A percentile compares a stretch with the other conserved stretches of the same genome.
Conservation (phyloP, 2,329 filamentous ascomycete species). For the Cytospora piceicola region DNA sequence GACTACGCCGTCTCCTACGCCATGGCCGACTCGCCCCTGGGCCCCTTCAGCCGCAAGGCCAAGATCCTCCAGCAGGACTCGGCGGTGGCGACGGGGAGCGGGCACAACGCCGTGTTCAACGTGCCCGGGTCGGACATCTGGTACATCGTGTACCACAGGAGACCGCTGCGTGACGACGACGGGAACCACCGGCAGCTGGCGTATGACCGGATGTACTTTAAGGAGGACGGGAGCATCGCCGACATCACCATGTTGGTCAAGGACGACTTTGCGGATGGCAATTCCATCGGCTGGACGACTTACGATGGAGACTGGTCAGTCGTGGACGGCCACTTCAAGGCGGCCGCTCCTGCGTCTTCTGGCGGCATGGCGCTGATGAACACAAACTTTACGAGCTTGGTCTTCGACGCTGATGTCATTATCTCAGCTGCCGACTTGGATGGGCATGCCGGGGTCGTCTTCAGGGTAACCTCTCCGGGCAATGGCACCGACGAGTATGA, state of each 20-base stretch:
- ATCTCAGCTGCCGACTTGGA: constrained; percentile 21
- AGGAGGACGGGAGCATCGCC: constrained; percentile 47
- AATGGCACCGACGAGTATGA: constrained; percentile 33
- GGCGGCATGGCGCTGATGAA: constrained; percentile 40
- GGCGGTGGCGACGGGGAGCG: constrained; percentile 43
- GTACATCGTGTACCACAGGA: constrained; percentile 53
- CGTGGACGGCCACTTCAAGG: constrained; percentile 36
- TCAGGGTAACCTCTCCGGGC: constrained; percentile 38
- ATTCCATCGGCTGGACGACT: constrained; percentile 44
- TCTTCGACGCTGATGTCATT: constrained; percentile 39
- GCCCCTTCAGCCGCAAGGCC: constrained; percentile 45
- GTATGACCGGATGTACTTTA: constrained; percentile 54
- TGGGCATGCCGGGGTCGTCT: constrained; percentile 42
- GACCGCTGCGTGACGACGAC: constrained; percentile 47
- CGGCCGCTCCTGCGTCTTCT: constrained; percentile 24
- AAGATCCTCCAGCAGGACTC: constrained; percentile 45
- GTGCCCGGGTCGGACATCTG: constrained; percentile 45
- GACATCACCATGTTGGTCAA: constrained; percentile 50
- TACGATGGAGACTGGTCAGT: constrained; percentile 37
- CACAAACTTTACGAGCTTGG: constrained; percentile 43
- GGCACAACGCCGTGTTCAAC: constrained; percentile 48
- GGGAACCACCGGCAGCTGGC: constrained; percentile 52
- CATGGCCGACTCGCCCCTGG: constrained; percentile 44
- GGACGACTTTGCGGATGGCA: constrained; percentile 47
- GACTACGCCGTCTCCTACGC: constrained; percentile 51